phyloP scores from a whole-genome alignment of 352 stramenopile genomes.

The Phytophthora lateralis region DNA sequence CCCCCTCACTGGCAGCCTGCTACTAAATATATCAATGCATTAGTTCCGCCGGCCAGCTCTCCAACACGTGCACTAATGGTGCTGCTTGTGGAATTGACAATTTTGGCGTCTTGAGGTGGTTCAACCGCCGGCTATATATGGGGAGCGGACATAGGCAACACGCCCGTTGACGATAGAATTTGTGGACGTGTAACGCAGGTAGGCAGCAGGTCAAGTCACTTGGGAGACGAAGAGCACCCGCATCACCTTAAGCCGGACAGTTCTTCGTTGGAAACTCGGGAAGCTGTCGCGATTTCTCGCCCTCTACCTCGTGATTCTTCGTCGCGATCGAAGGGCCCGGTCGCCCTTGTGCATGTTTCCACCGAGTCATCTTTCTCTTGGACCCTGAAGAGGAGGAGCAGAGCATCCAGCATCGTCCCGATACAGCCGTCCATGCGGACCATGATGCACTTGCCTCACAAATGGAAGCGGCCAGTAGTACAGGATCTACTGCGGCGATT shows the following conservation, averaged over 20 bases:
- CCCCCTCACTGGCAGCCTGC: neutral
- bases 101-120: slow-evolving; percentile 13
- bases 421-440: slow-evolving; percentile 6
- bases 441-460: slow-evolving; percentile 11
- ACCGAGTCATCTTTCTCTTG: slow-evolving; percentile 16
- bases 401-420: slow-evolving; percentile 17
- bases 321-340: slow-evolving; percentile 29
- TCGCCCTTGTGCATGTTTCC: slow-evolving; percentile 26
- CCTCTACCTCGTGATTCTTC: slow-evolving; percentile 17
- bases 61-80: neutral
- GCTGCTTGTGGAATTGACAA: slow-evolving; percentile 1
- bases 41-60: neutral
- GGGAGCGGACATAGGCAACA: slow-evolving; percentile 2
- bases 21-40: slow-evolving; percentile 31
- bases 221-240: slow-evolving; percentile 6
- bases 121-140: slow-evolving; percentile 31
- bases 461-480: slow-evolving; percentile 25
- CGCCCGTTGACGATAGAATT: slow-evolving; percentile 18
- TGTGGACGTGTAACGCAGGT: slow-evolving; percentile 18
- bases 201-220: neutral
- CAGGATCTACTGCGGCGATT: slow-evolving; percentile 21
- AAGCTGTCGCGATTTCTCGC: slow-evolving; percentile 17
- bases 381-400: slow-evolving; percentile 23
- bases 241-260: neutral
- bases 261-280: neutral